Percentiles rank a stretch among this genome's conserved stretches.
These are phyloP conservation scores for Diplodia seriata DNA, from an alignment of 2,329 filamentous ascomycete genomes.

Conservation along the genomic window DNA sequence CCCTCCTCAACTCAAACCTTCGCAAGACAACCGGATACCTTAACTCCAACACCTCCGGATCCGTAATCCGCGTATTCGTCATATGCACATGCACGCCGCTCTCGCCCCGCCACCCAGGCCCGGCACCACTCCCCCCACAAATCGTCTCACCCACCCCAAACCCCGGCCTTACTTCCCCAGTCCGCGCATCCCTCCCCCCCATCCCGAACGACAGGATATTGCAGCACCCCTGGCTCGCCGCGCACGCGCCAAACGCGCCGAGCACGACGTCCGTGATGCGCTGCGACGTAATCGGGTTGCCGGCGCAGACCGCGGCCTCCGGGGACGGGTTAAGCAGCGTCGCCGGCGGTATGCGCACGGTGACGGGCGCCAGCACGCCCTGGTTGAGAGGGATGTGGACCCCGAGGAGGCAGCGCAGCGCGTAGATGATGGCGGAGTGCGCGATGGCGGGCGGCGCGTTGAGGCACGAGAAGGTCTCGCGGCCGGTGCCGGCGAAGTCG, in stretches of 20 bases:
- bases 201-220: slow-evolving; percentile 47
- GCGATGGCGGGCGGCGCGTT: slow-evolving; percentile 51
- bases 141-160: slow-evolving; percentile 47
- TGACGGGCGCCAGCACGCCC: slow-evolving; percentile 43
- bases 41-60: slow-evolving; percentile 47
- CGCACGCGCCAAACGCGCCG: slow-evolving; percentile 42
- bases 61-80: slow-evolving; percentile 47
- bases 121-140: slow-evolving; percentile 47
- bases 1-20: slow-evolving; percentile 41
- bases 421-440: slow-evolving; percentile 44
- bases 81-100: slow-evolving; percentile 43
- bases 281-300: slow-evolving; percentile 44
- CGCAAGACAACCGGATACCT: slow-evolving; percentile 47
- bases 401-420: slow-evolving; percentile 42
- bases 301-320: slow-evolving; percentile 41
- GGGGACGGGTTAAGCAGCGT: slow-evolving; percentile 42
- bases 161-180: slow-evolving; percentile 37
- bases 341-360: slow-evolving; percentile 40
- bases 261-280: slow-evolving; percentile 45
- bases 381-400: slow-evolving; percentile 46
- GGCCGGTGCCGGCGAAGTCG: slow-evolving; percentile 52
- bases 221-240: slow-evolving; percentile 43
- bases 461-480: slow-evolving; percentile 44
- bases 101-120: slow-evolving; percentile 41
- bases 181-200: slow-evolving; percentile 40